phyloP scores from a whole-genome alignment of 2,329 filamentous ascomycete species.

The Metarhizium rileyi region DNA sequence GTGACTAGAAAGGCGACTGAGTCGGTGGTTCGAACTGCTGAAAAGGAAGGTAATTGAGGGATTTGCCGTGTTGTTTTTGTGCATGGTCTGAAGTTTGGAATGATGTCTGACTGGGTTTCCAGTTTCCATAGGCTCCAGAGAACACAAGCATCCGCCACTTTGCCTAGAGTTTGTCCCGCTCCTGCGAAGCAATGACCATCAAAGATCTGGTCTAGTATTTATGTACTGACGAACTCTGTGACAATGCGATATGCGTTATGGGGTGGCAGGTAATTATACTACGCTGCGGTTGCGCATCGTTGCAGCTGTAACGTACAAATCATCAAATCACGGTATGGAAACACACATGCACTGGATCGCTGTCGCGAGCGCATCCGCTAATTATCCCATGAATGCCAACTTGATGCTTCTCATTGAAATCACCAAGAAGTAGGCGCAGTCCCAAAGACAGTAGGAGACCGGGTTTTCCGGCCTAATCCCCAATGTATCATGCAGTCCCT shows the following conservation, averaged over 20 bases:
- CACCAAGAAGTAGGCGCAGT: slow-evolving; percentile 34
- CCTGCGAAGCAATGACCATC: no score
- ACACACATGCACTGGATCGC: neutral
- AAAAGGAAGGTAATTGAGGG: neutral
- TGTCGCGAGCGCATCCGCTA: neutral
- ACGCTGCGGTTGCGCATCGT: neutral
- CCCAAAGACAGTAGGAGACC: slow-evolving; percentile 36
- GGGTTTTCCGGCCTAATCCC: slow-evolving; percentile 26
- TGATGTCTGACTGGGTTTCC: no score
- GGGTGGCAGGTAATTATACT: neutral
- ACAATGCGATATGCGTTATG: no score
- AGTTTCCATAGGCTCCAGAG: no score
- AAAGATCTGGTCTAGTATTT: no score
- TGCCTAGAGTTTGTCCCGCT: no score
- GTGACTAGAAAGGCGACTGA: no score
- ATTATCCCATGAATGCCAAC: slow-evolving; percentile 16
- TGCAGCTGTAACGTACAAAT: neutral
- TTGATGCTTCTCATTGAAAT: slow-evolving; percentile 34
- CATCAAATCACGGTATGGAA: neutral
- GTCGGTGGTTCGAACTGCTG: no score
- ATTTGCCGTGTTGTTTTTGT: neutral
- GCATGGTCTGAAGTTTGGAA: no score
- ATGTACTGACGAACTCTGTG: no score
- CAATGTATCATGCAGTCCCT: slow-evolving; percentile 39
- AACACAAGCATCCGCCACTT: no score